These are phyloP conservation scores for Tricholoma matsutake DNA, from an alignment of 768 basidiomycete species.

Conservation along the genomic window DNA sequence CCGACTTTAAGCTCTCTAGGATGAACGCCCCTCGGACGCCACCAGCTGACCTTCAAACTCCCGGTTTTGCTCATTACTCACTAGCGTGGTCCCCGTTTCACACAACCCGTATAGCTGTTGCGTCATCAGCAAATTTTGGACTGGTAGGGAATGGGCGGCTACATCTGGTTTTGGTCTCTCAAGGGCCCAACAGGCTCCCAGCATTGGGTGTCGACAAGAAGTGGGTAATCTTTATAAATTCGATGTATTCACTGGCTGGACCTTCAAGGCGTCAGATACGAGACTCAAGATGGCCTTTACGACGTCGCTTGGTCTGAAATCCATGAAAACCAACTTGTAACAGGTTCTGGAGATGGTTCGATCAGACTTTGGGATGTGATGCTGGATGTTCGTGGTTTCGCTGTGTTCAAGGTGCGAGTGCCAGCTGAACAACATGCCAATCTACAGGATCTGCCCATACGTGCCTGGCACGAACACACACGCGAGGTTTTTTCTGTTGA, in stretches of 20 bases:
- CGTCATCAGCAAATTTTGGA: conserved; percentile 90
- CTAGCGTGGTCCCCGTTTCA: conserved; percentile 87
- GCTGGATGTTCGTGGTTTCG: conserved; percentile 58
- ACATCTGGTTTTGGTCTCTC: conserved; percentile 55
- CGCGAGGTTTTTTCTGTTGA: conserved; percentile 92
- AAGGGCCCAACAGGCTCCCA: conserved; percentile 43
- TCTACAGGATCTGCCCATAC: conserved; percentile 80
- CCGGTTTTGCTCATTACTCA: conserved; percentile 81
- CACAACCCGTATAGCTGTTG: conserved; percentile 67
- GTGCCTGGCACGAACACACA: conserved; percentile 92
- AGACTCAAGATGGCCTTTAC: conserved; percentile 86
- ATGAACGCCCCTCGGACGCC: conserved; percentile 36
- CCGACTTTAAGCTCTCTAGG: conserved; percentile 1
- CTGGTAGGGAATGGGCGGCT: conserved; percentile 94
- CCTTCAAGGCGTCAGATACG: conserved; percentile 54
- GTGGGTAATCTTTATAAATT: conserved; percentile 41
- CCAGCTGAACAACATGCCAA: background rate
- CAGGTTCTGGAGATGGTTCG: conserved; percentile 88
- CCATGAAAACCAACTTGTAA: conserved; percentile 90
- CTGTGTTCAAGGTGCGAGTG: background rate
- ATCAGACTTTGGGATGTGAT: conserved; percentile 88
- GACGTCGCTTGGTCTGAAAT: conserved; percentile 94
- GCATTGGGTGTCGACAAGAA: conserved; percentile 59
- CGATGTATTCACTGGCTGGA: conserved; percentile 17
- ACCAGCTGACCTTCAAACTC: conserved; percentile 61